Evolutionary conservation across 2,329 filamentous ascomycete genomes (phyloP).

Genomic region (Chaetomium strumarium): DNA sequence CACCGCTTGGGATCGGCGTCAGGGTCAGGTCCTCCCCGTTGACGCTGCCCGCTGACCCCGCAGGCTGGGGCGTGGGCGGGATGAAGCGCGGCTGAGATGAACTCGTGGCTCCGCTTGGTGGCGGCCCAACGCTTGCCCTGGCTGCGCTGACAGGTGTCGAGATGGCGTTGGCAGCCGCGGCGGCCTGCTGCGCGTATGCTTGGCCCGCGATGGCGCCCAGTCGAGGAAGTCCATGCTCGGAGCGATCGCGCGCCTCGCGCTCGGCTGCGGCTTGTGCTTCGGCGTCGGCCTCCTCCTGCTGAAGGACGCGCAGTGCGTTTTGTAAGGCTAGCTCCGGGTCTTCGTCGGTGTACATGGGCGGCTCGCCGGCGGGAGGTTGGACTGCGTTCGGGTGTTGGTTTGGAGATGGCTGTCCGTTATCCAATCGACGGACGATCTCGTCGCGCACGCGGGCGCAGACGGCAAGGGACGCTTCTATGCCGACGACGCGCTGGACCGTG

Average conservation of each 20-base stretch:
- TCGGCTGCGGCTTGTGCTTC: conserved; percentile 52
- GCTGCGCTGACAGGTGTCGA: conserved; percentile 23
- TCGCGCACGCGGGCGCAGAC: conserved; percentile 54
- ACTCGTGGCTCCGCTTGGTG: not conserved
- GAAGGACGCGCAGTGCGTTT: conserved; percentile 52
- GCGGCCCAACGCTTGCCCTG: conserved; percentile 14
- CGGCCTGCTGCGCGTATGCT: conserved; percentile 25
- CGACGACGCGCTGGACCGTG: conserved; percentile 48
- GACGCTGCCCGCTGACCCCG: not conserved
- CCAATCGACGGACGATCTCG: conserved; percentile 44
- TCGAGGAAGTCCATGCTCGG: conserved; percentile 36
- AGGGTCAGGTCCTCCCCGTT: conserved; percentile 40
- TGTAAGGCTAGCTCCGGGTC: conserved; percentile 54
- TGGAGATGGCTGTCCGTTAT: conserved; percentile 26
- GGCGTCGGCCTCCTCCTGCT: conserved; percentile 53
- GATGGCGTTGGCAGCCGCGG: conserved; percentile 22
- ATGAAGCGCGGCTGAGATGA: conserved; percentile 13
- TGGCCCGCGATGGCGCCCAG: conserved; percentile 22
- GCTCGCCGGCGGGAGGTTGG: conserved; percentile 13
- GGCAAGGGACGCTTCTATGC: conserved; percentile 48
- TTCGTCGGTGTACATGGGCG: conserved; percentile 37
- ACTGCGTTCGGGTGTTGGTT: not conserved
- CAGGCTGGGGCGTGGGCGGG: conserved; percentile 20
- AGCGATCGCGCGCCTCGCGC: conserved; percentile 47
- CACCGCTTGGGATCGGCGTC: conserved; percentile 49